Evolutionary conservation across 1,284 basidiomycete genomes (phyloP).

Genomic region (Moesziomyces globuligerus): DNA sequence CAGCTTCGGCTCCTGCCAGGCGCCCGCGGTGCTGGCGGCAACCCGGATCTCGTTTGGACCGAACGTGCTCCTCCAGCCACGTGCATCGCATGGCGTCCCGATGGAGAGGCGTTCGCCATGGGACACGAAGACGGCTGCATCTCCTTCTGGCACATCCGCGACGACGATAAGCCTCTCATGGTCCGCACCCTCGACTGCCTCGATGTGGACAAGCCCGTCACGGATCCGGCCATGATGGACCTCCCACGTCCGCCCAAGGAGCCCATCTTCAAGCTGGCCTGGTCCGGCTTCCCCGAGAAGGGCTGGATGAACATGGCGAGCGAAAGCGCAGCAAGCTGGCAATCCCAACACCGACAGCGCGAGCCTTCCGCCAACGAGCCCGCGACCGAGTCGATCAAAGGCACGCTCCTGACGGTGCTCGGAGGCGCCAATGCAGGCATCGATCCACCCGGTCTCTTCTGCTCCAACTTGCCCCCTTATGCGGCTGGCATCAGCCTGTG

Average conservation of each 20-base stretch:
- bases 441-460: conserved; percentile 76
- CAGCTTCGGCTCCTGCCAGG: conserved; percentile 61
- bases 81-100: conserved; percentile 75
- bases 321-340: conserved; percentile 44
- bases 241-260: conserved; percentile 69
- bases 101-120: conserved; percentile 71
- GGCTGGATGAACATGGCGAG: conserved; percentile 56
- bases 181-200: conserved; percentile 71
- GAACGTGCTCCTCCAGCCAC: conserved; percentile 80
- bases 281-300: conserved; percentile 70
- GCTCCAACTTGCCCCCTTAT: conserved; percentile 79
- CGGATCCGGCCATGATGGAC: conserved; percentile 19
- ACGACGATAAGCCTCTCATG: conserved; percentile 81
- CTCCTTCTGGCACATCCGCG: conserved; percentile 84
- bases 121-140: conserved; percentile 88
- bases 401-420: conserved; percentile 74
- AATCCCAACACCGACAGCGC: conserved; percentile 24
- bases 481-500: conserved; percentile 70
- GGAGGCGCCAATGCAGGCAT: conserved; percentile 73
- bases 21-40: conserved; percentile 70
- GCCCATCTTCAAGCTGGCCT: conserved; percentile 87
- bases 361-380: conserved; percentile 13
- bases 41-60: conserved; percentile 70
- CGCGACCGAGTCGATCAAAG: conserved; percentile 12
- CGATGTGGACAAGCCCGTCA: conserved; percentile 57